Percentiles rank a stretch among this genome's conserved stretches.
Conservation (phyloP, 2,329 filamentous ascomycete genomes). For the Ceratocystis destructans region DNA sequence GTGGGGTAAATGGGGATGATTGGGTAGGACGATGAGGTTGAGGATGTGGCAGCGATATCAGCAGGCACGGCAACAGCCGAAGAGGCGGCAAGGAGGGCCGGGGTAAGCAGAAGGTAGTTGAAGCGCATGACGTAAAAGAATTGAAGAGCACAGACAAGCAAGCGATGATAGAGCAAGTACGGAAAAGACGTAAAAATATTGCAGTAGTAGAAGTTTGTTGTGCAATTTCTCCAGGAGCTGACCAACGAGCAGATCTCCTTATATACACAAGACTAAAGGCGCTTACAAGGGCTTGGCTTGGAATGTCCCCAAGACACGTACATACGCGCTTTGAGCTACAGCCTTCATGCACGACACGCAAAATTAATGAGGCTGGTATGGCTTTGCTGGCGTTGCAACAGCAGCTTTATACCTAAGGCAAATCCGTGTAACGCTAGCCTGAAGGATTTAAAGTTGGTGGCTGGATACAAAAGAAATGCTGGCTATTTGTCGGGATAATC, state of each 20-base stretch:
- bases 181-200: too few species aligned
- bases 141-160: background rate
- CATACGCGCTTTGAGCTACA: background rate
- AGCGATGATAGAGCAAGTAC: too few species aligned
- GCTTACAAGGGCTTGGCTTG: background rate
- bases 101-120: conserved; percentile 4
- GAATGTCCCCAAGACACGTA: background rate
- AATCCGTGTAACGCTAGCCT: background rate
- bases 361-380: conserved; percentile 1
- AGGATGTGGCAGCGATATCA: background rate
- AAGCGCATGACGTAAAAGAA: conserved; percentile 5
- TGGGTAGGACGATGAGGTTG: conserved; percentile 11
- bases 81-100: conserved; percentile 9
- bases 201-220: too few species aligned
- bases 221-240: too few species aligned
- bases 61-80: conserved; percentile 5
- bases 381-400: background rate
- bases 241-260: background rate
- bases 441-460: conserved; percentile 4
- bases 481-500: background rate
- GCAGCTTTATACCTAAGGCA: background rate
- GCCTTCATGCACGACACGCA: background rate
- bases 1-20: conserved; percentile 16
- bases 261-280: background rate
- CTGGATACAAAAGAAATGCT: background rate